phyloP scores from a whole-genome alignment of 2,329 filamentous ascomycete genomes.

The Neopestalotiopsis clavispora region DNA sequence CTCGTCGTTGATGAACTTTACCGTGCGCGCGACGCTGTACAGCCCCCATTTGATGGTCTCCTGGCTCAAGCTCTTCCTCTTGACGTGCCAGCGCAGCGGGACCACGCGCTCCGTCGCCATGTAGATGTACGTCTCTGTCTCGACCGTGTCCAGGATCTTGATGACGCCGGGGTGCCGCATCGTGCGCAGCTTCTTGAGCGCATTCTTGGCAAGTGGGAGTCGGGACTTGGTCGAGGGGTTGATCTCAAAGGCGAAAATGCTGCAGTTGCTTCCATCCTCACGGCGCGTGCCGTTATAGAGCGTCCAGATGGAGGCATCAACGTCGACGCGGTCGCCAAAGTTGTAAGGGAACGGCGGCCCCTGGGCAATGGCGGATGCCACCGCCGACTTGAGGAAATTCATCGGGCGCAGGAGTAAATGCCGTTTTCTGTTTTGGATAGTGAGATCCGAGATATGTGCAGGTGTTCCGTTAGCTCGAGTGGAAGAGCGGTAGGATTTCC shows the following conservation, averaged over 20 bases:
- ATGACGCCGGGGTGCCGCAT: conserved; percentile 93
- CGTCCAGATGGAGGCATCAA: conserved; percentile 95
- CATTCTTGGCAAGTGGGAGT: conserved; percentile 88
- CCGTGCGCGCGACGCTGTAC: conserved; percentile 83
- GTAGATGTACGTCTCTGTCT: conserved; percentile 96
- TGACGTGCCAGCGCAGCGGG: conserved; percentile 88
- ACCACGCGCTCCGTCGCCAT: conserved; percentile 91
- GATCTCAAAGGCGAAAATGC: conserved; percentile 95
- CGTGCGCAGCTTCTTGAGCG: conserved; percentile 90
- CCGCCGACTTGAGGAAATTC: conserved; percentile 98
- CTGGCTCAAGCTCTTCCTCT: conserved; percentile 82
- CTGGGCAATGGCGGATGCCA: conserved; percentile 95
- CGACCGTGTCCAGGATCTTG: conserved; percentile 91
- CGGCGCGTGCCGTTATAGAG: conserved; percentile 92
- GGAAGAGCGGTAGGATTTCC: background rate
- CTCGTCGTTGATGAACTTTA: conserved; percentile 96
- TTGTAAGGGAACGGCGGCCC: conserved; percentile 91
- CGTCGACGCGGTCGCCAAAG: conserved; percentile 90
- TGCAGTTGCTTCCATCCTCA: conserved; percentile 92
- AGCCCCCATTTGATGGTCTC: conserved; percentile 98
- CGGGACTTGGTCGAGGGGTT: conserved; percentile 75
- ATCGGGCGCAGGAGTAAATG: conserved; percentile 53
- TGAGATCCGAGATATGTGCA: background rate
- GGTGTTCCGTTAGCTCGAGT: background rate
- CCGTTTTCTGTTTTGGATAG: background rate